Evolutionary conservation across 106 monocot genomes (phyloP).

Genomic region (Narthecium ossifragum): DNA sequence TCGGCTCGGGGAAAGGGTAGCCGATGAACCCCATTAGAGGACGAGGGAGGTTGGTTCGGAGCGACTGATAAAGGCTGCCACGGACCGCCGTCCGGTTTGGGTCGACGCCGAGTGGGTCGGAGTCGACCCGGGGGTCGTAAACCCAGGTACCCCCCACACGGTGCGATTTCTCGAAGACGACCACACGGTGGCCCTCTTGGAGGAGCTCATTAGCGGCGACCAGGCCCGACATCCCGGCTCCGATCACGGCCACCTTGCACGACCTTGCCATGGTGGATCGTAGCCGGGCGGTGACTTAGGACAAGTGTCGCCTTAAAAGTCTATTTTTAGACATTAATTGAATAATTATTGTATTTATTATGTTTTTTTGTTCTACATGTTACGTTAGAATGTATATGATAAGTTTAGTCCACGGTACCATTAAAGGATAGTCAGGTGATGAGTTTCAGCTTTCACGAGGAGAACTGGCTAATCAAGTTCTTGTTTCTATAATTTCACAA

Average conservation of each 20-base stretch:
- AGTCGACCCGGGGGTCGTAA: constrained; percentile 19
- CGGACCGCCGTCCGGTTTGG: constrained; percentile 15
- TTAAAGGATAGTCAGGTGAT: too few relatives aligned
- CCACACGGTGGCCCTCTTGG: constrained; percentile 31
- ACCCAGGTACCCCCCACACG: constrained; percentile 46
- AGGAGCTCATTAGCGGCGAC: constrained; percentile 36
- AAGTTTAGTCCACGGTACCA: too few relatives aligned
- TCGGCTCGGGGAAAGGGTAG: constrained; percentile 25
- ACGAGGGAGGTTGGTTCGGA: constrained; percentile 50
- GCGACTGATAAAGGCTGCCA: constrained; percentile 44
- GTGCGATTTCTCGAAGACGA: constrained; percentile 39
- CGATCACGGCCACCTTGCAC: constrained; percentile 38
- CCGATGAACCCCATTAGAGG: constrained; percentile 45
- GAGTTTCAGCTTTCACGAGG: too few relatives aligned
- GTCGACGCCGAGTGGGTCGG: constrained; percentile 18
- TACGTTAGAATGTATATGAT: too few relatives aligned
- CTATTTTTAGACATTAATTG: too few relatives aligned
- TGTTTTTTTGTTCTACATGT: too few relatives aligned
- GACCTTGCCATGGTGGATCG: constrained; percentile 21
- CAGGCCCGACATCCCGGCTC: constrained; percentile 46
- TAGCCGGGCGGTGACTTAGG: too few relatives aligned
- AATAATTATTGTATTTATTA: too few relatives aligned
- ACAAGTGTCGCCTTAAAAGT: too few relatives aligned
- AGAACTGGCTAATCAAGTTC: too few relatives aligned
- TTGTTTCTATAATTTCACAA: too few relatives aligned